Evolutionary conservation across 345 rosid genomes (phyloP).

Genomic region (Boechera stricta): DNA sequence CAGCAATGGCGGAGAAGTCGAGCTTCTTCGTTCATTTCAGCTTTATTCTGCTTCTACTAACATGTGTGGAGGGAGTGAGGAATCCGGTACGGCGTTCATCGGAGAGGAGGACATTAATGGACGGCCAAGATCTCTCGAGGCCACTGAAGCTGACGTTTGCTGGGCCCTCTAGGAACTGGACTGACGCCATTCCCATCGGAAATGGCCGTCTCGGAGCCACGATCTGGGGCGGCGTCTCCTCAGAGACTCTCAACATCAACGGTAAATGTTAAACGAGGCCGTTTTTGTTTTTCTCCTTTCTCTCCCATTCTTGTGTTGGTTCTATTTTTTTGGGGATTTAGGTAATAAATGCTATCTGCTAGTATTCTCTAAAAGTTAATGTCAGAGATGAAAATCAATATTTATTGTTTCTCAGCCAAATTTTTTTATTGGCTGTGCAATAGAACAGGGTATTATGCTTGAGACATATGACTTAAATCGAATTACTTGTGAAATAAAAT

Average conservation of each 20-base stretch:
- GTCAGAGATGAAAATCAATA: slow-evolving; percentile 21
- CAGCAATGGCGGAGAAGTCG: slow-evolving; percentile 44
- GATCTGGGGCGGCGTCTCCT: slow-evolving; percentile 85
- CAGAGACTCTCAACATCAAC: slow-evolving; percentile 77
- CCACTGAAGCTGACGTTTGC: slow-evolving; percentile 67
- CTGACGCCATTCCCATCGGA: slow-evolving; percentile 84
- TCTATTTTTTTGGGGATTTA: slow-evolving; percentile 1
- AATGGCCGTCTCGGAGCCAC: slow-evolving; percentile 96
- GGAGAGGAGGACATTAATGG: slow-evolving; percentile 48
- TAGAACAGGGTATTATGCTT: slow-evolving; percentile 13
- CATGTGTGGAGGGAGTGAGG: slow-evolving; percentile 49
- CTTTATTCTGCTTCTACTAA: slow-evolving; percentile 17
- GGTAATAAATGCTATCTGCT: slow-evolving; percentile 34
- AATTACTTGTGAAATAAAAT: not conserved
- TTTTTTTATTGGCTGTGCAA: slow-evolving; percentile 12
- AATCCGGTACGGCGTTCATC: slow-evolving; percentile 55
- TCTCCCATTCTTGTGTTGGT: not conserved
- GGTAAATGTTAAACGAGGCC: slow-evolving; percentile 50
- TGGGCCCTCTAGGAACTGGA: slow-evolving; percentile 80
- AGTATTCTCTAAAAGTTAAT: not conserved
- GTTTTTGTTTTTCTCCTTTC: not conserved
- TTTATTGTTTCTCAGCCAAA: not conserved
- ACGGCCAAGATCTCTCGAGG: slow-evolving; percentile 44
- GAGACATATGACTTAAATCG: not conserved
- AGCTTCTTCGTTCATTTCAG: slow-evolving; percentile 41